A percentile compares a stretch with the other conserved stretches of the same genome.
Conservation (phyloP, 495 filamentous ascomycete species). For the Aspergillus avenaceus region DNA sequence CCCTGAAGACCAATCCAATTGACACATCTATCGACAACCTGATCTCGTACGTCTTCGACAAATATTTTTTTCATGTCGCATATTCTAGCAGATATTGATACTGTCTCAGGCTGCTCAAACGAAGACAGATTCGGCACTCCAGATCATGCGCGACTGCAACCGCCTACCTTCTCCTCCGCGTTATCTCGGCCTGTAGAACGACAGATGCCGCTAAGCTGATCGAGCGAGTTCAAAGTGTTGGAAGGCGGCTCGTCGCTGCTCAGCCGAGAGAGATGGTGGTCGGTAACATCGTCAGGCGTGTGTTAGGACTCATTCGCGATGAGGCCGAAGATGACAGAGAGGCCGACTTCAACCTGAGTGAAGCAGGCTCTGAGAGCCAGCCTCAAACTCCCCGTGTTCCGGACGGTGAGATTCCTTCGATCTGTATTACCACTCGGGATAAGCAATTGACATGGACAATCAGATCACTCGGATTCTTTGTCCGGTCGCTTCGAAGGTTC, state of each 20-base stretch:
- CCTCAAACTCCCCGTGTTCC: constrained; percentile 44
- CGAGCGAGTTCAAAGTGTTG: constrained; percentile 68
- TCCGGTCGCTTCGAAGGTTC: constrained; percentile 29
- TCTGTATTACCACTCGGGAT: background rate
- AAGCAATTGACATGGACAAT: constrained; percentile 8
- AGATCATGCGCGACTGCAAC: constrained; percentile 88
- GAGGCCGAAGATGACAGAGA: constrained; percentile 80
- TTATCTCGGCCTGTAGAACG: constrained; percentile 66
- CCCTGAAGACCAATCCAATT: constrained; percentile 64
- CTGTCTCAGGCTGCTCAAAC: constrained; percentile 80
- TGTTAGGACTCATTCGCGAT: constrained; percentile 86
- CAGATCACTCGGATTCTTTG: constrained; percentile 35
- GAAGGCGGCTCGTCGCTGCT: constrained; percentile 68
- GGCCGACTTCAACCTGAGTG: constrained; percentile 55
- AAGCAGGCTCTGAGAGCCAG: constrained; percentile 45
- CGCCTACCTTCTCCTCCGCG: constrained; percentile 75
- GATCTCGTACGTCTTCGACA: constrained; percentile 58
- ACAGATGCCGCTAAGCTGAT: constrained; percentile 73
- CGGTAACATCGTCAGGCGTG: constrained; percentile 87
- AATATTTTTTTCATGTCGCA: background rate
- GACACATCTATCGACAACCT: constrained; percentile 79
- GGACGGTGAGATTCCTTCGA: constrained; percentile 26
- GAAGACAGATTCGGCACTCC: constrained; percentile 81
- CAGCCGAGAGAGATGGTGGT: constrained; percentile 87
- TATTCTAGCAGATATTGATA: constrained; percentile 10